phyloP scores from a whole-genome alignment of 2,329 filamentous ascomycete species.

The Fusarium palustre region DNA sequence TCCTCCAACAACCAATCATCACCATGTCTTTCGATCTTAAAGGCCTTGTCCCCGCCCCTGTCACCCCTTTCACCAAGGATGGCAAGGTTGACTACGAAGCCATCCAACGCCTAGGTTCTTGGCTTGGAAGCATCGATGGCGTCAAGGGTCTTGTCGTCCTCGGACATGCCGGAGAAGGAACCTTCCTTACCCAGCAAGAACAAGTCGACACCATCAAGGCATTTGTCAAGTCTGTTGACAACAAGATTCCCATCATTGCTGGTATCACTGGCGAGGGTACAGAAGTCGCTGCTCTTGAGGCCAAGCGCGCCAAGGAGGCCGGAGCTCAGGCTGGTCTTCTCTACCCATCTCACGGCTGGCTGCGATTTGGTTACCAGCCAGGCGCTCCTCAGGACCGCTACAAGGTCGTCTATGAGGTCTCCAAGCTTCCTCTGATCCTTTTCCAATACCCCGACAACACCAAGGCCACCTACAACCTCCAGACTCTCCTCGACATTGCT shows the following conservation, averaged over 20 bases:
- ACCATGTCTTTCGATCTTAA: conserved; percentile 58
- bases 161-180: conserved; percentile 66
- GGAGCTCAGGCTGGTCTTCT: conserved; percentile 63
- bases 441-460: conserved; percentile 67
- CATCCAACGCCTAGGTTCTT: conserved; percentile 64
- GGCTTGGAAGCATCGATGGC: conserved; percentile 63
- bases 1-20: conserved; percentile 4
- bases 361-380: conserved; percentile 66
- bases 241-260: conserved; percentile 63
- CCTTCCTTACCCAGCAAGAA: conserved; percentile 63
- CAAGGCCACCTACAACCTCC: conserved; percentile 63
- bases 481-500: conserved; percentile 65
- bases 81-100: conserved; percentile 63
- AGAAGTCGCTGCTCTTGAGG: conserved; percentile 63
- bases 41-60: conserved; percentile 63
- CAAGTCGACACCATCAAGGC: conserved; percentile 63
- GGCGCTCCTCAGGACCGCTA: conserved; percentile 66
- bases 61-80: conserved; percentile 63
- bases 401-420: conserved; percentile 62
- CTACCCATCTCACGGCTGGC: conserved; percentile 66
- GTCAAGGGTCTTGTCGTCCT: conserved; percentile 66
- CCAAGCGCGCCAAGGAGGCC: conserved; percentile 62
- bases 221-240: conserved; percentile 63
- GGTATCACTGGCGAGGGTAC: conserved; percentile 66
- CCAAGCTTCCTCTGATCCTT: conserved; percentile 62